Percentiles rank a stretch among this genome's conserved stretches.
Evolutionary conservation across 345 rosid species (phyloP).

Genomic region (Lumnitzera littorea): DNA sequence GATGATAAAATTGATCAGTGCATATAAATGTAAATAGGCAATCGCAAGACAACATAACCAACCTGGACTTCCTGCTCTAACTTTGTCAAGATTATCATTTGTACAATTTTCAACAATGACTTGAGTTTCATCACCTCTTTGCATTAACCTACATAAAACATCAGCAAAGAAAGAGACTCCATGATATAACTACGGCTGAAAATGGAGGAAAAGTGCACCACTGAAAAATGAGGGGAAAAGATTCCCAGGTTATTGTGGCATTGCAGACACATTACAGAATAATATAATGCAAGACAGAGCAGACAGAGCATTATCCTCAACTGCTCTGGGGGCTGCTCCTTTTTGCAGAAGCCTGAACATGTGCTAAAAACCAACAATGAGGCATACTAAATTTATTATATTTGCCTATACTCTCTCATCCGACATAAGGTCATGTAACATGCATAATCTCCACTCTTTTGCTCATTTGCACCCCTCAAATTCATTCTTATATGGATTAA

Average conservation of each 20-base stretch:
- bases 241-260: neutral
- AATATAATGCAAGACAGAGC: neutral
- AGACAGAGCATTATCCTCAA: neutral
- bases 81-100: conserved; percentile 16
- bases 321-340: conserved; percentile 2
- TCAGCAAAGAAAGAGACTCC: conserved; percentile 8
- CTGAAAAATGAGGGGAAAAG: neutral
- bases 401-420: no score
- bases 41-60: neutral
- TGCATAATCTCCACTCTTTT: no score
- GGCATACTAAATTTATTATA: no score
- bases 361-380: no score
- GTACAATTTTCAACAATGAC: conserved; percentile 28
- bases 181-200: conserved; percentile 1
- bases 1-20: neutral
- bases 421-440: no score
- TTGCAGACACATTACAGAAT: no score
- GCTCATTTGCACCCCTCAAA: no score
- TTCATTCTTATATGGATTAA: no score
- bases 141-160: conserved; percentile 12
- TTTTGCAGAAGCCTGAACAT: neutral
- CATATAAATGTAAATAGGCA: neutral
- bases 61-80: conserved; percentile 45
- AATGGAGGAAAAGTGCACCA: conserved; percentile 2
- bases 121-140: conserved; percentile 18